Percentiles rank a stretch among this genome's conserved stretches.
Evolutionary conservation across 768 basidiomycete genomes (phyloP).

Genomic region (Collybia sordida): DNA sequence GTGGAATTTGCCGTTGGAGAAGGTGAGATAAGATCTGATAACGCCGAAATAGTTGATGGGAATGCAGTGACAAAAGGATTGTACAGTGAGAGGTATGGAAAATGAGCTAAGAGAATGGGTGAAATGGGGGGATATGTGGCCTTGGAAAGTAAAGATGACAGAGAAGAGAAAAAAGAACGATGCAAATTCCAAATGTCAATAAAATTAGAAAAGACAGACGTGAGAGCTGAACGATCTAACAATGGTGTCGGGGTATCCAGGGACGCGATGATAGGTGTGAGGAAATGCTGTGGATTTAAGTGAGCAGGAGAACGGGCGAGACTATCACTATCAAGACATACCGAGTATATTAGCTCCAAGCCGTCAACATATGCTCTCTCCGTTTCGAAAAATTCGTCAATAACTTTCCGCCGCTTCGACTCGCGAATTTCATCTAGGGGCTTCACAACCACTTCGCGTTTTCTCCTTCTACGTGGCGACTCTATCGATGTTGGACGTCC

Average conservation of each 20-base stretch:
- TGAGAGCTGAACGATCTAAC: constrained; percentile 67
- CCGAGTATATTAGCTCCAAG: constrained; percentile 79
- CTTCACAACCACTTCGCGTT: constrained; percentile 34
- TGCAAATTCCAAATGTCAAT: constrained; percentile 92
- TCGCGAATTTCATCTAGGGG: constrained; percentile 48
- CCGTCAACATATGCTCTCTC: constrained; percentile 82
- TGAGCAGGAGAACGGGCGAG: neutral
- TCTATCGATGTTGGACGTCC: constrained; percentile 38
- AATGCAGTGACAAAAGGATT: constrained; percentile 84
- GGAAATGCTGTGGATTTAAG: constrained; percentile 60
- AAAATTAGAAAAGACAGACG: constrained; percentile 82
- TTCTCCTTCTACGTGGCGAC: constrained; percentile 33
- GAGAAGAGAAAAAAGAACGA: constrained; percentile 66
- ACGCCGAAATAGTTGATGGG: constrained; percentile 58
- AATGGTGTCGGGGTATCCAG: constrained; percentile 68
- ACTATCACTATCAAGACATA: constrained; percentile 37
- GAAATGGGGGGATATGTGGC: constrained; percentile 36
- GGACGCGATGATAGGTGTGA: constrained; percentile 75
- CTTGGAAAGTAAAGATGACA: constrained; percentile 46
- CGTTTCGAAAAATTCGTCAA: constrained; percentile 81
- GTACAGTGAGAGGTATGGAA: constrained; percentile 87
- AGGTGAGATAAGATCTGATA: constrained; percentile 52
- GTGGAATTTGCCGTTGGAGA: constrained; percentile 36
- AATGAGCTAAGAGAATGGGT: constrained; percentile 71
- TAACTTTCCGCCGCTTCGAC: constrained; percentile 62